A percentile compares a stretch with the other conserved stretches of the same genome.
Conservation (phyloP, 192 early-diverging fungal species). For the Podila clonocystis region DNA sequence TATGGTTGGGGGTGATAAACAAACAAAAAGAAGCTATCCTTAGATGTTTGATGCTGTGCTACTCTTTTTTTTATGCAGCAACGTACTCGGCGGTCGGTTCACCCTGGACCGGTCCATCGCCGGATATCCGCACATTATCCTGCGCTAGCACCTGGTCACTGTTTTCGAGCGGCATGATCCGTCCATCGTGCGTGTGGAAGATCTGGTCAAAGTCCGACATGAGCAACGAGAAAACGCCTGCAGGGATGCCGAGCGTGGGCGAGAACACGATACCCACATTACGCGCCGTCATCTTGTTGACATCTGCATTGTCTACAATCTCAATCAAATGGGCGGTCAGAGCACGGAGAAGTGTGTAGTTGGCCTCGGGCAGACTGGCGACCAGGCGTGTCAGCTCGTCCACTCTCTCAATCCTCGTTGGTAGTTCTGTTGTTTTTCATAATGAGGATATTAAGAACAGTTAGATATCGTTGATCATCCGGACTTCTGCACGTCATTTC, state of each 20-base stretch:
- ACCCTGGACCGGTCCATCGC: not conserved
- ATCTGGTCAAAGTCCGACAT: conserved; percentile 91
- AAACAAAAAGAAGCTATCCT: too few relatives aligned
- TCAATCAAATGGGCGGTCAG: conserved; percentile 91
- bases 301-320: conserved; percentile 83
- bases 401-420: conserved; percentile 83
- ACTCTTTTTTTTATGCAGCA: too few relatives aligned
- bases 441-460: not conserved
- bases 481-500: too few relatives aligned
- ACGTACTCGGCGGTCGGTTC: not conserved
- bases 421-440: conserved; percentile 64
- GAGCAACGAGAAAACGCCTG: conserved; percentile 91
- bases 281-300: conserved; percentile 95
- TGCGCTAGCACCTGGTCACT: conserved; percentile 2
- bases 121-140: not conserved
- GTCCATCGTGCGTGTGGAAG: conserved; percentile 78
- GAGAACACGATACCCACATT: conserved; percentile 98
- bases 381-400: conserved; percentile 85
- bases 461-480: too few relatives aligned
- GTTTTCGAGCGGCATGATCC: conserved; percentile 53
- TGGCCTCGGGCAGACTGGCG: conserved; percentile 79
- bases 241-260: conserved; percentile 93
- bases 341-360: conserved; percentile 90
- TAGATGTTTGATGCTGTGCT: too few relatives aligned
- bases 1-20: too few relatives aligned